These are phyloP conservation scores for Neonectria magnoliae DNA, from an alignment of 2,329 filamentous ascomycete species.

Conservation along the genomic window DNA sequence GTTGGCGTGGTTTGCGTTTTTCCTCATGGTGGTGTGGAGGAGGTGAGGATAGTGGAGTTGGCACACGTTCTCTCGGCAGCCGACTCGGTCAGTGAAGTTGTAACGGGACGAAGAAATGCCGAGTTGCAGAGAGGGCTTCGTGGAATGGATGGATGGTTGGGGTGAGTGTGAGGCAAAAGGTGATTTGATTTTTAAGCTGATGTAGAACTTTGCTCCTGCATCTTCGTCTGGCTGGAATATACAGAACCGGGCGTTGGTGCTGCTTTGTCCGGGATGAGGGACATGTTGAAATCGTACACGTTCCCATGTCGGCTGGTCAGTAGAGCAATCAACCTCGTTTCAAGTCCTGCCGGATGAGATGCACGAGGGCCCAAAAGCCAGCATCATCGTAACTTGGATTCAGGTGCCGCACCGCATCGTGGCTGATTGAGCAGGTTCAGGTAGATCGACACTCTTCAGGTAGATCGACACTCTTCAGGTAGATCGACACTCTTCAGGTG, in stretches of 20 bases:
- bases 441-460: not conserved
- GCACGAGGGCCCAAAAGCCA: not conserved
- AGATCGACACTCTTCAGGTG: slow-evolving; percentile 1
- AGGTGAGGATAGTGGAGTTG: not conserved
- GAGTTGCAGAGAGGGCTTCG: too few relatives aligned
- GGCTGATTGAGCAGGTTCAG: slow-evolving; percentile 10
- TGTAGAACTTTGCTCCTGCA: not conserved
- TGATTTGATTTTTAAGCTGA: not conserved
- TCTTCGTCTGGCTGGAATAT: not conserved
- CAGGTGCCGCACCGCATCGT: not conserved
- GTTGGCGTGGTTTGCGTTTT: not conserved
- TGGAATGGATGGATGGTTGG: not conserved
- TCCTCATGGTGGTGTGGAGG: not conserved
- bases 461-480: too few relatives aligned
- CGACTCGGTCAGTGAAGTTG: not conserved
- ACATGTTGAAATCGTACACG: not conserved
- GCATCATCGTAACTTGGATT: not conserved
- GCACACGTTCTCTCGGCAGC: not conserved
- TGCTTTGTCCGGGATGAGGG: not conserved
- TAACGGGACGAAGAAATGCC: not conserved
- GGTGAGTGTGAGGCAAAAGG: not conserved
- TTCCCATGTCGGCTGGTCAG: not conserved
- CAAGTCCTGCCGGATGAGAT: not conserved
- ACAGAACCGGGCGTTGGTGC: not conserved
- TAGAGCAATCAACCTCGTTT: too few relatives aligned